Percentiles rank a stretch among this genome's conserved stretches.
Evolutionary conservation across 805 yeast genomes (phyloP).

Genomic region (Kuraishia capsulata): DNA sequence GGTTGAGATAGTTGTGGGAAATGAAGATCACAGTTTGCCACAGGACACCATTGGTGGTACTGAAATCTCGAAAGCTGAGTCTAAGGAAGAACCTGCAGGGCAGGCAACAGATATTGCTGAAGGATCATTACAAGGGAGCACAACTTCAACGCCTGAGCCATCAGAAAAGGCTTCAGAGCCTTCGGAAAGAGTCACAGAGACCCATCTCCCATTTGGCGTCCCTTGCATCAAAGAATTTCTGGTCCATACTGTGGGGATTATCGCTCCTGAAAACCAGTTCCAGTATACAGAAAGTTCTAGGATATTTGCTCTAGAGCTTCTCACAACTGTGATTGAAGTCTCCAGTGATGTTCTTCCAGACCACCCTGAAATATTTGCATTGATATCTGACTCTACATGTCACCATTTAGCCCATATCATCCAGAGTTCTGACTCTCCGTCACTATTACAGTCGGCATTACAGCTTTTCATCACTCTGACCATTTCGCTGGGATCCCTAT

Average conservation of each 20-base stretch:
- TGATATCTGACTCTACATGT: slow-evolving; percentile 75
- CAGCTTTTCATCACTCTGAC: slow-evolving; percentile 68
- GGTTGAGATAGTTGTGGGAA: slow-evolving; percentile 12
- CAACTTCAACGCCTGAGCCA: not conserved
- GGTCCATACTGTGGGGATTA: slow-evolving; percentile 65
- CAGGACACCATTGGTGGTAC: slow-evolving; percentile 52
- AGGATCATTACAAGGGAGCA: not conserved
- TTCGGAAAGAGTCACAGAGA: too few relatives aligned
- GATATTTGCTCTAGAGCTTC: slow-evolving; percentile 68
- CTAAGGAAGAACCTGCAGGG: not conserved
- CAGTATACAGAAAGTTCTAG: slow-evolving; percentile 85
- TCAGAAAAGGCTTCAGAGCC: not conserved
- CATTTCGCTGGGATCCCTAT: slow-evolving; percentile 51
- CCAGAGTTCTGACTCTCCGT: slow-evolving; percentile 63
- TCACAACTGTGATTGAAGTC: slow-evolving; percentile 75
- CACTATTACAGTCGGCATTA: slow-evolving; percentile 65
- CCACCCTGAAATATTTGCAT: slow-evolving; percentile 57
- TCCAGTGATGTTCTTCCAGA: slow-evolving; percentile 54
- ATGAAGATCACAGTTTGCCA: slow-evolving; percentile 29
- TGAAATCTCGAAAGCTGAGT: slow-evolving; percentile 1
- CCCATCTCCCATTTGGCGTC: slow-evolving; percentile 59
- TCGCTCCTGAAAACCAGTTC: slow-evolving; percentile 73
- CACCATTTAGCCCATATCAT: slow-evolving; percentile 77
- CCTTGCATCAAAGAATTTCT: slow-evolving; percentile 70
- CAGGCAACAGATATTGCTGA: not conserved